Evolutionary conservation across 1,284 basidiomycete species (phyloP).

Genomic region (Cryptococcus floricola): DNA sequence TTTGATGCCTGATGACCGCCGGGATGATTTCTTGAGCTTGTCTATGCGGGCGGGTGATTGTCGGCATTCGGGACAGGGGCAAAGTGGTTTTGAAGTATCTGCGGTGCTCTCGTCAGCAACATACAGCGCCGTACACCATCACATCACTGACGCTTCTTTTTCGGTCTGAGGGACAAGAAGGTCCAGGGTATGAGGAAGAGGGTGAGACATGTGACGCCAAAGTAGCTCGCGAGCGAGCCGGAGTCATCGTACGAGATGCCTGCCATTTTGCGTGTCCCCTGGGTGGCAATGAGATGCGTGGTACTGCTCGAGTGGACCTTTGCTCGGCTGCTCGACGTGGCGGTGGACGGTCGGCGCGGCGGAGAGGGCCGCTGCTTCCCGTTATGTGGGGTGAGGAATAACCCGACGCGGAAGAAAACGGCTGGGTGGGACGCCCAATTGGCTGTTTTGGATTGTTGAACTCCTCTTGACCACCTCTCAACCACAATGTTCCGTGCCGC

Average conservation of each 20-base stretch:
- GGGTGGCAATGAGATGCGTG: too few species aligned
- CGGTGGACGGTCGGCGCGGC: neutral
- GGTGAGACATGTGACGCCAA: conserved; percentile 77
- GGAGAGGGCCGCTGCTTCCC: neutral
- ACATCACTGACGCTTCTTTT: conserved; percentile 13
- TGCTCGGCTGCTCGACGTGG: neutral
- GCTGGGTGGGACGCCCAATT: conserved; percentile 4
- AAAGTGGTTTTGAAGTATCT: conserved; percentile 33
- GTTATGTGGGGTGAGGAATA: neutral
- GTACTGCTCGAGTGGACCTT: too few species aligned
- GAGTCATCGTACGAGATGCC: conserved; percentile 71
- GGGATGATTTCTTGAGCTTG: conserved; percentile 7
- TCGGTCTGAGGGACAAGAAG: conserved; percentile 52
- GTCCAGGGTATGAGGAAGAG: conserved; percentile 74
- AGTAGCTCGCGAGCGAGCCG: conserved; percentile 83
- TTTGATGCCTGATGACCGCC: conserved; percentile 19
- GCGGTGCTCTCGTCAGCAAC: neutral
- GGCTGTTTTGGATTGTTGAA: neutral
- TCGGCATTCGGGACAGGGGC: conserved; percentile 32
- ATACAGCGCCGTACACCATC: neutral
- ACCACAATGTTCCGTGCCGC: conserved; percentile 22
- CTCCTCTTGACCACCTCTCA: conserved; percentile 7
- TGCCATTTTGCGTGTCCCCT: conserved; percentile 24
- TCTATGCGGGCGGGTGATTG: conserved; percentile 10
- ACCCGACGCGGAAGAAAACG: conserved; percentile 11